Base-by-base conservation (phyloP, 2,329 filamentous ascomycete genomes). In the Trichophyton mentagrophytes region DNA sequence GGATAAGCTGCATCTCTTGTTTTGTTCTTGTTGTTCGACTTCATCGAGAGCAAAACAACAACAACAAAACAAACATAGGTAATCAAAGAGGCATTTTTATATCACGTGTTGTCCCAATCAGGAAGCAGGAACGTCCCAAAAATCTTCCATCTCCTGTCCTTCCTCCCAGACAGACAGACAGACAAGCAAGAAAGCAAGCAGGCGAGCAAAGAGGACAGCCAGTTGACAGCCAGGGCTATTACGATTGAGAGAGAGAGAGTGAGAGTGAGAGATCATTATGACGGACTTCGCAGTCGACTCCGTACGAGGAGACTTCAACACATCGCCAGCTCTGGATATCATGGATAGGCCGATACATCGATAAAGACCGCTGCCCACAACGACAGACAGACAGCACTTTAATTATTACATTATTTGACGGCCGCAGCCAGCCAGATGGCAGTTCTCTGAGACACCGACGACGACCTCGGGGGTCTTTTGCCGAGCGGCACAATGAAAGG, bases 81-180 rank as follows among this genome's bases (percentile, higher is more conserved):
- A 27, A 8, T 17, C 27, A 3, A 13, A 77, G 51, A 77, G 51
- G 72, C 73, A 36, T 2, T 27, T 55, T 38, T 27, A 38, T 55
- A 55, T 55, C 51, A 55, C 51, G 51, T 55, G 51, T 36, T 17
- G 51, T 15, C 51, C 51, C 5, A 25, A 55, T 55, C 51, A n/a
- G 51, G 51, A 55, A 55, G 27, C 27, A 55, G n/a, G 51, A 36
- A 15, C 25, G 4, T n/a, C 27, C 25, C 8, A 51, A 25, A 51
- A 51, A 3, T 17, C 9, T 25, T 9, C 20, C 5, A 9, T 20
- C 20, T 2, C 9, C 15, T 30, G 13, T 22, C 15, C 4, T 13
- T 30, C 25, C 11, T 51, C 17, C 40, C 11, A 9, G 11, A 2
- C 33, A 38, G 11, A 38, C 33, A 8, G 20, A 38, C 33, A 8